Percentiles rank a stretch among this genome's conserved stretches.
Evolutionary conservation across 495 filamentous ascomycete genomes (phyloP).

Genomic region (Talaromyces ruber): DNA sequence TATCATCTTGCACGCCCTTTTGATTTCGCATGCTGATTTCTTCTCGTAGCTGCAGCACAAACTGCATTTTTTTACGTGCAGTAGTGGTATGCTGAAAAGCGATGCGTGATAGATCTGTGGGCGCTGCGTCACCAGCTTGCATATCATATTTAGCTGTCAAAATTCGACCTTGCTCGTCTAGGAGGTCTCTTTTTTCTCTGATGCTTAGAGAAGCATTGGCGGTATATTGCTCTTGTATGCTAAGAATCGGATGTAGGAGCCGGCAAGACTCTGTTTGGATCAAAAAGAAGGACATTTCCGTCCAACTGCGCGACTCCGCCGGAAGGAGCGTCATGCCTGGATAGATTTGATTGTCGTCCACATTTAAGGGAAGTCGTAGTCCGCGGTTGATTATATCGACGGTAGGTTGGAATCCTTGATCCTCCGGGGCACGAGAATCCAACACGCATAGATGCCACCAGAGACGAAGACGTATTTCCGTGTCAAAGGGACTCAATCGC

Average conservation of each 20-base stretch:
- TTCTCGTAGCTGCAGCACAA: conserved; percentile 21
- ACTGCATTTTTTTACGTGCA: conserved; percentile 16
- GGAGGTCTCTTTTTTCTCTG: conserved; percentile 29
- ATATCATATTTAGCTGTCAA: conserved; percentile 26
- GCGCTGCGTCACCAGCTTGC: conserved; percentile 12
- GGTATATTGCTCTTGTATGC: conserved; percentile 5
- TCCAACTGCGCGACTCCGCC: conserved; percentile 45
- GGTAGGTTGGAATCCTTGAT: conserved; percentile 15
- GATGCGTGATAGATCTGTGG: conserved; percentile 35
- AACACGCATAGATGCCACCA: conserved; percentile 32
- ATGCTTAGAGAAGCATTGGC: conserved; percentile 15
- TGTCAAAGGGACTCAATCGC: conserved; percentile 20
- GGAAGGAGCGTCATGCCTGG: conserved; percentile 52
- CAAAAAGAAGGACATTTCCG: conserved; percentile 71
- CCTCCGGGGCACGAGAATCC: conserved; percentile 16
- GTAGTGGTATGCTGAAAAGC: conserved; percentile 36
- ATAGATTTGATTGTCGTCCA: conserved; percentile 63
- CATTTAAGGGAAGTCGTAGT: conserved; percentile 57
- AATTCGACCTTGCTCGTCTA: conserved; percentile 27
- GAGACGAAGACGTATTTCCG: conserved; percentile 33
- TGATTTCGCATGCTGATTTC: conserved; percentile 11
- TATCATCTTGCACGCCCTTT: conserved; percentile 4
- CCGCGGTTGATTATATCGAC: conserved; percentile 58
- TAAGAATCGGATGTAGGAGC: conserved; percentile 16
- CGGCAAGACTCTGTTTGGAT: conserved; percentile 37